phyloP scores from a whole-genome alignment of 352 stramenopile genomes.

The Blastocystis hominis region DNA sequence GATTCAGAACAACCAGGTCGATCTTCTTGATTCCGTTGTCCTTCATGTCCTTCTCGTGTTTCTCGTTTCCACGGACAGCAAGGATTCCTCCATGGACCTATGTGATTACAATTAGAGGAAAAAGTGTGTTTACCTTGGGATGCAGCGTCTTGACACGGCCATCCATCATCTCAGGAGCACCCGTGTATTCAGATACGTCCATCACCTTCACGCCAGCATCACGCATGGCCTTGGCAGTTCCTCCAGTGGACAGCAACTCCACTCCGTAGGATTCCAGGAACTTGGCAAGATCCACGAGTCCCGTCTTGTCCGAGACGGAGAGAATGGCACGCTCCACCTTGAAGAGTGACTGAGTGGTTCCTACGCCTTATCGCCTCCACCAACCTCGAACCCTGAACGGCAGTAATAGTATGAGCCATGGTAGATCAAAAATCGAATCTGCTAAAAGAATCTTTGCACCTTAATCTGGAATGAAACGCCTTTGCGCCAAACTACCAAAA shows the following conservation, averaged over 20 bases:
- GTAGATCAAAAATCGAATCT: not conserved
- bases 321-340: slow-evolving; percentile 85
- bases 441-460: not conserved
- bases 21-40: slow-evolving; percentile 86
- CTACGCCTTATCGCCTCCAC: not conserved
- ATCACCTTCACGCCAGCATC: slow-evolving; percentile 83
- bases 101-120: not conserved
- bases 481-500: not conserved
- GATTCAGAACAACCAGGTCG: slow-evolving; percentile 96
- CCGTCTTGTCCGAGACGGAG: slow-evolving; percentile 96
- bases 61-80: slow-evolving; percentile 85
- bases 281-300: slow-evolving; percentile 87
- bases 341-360: slow-evolving; percentile 28
- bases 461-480: not conserved
- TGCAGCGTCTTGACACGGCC: slow-evolving; percentile 98
- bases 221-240: slow-evolving; percentile 87
- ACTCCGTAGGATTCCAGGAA: slow-evolving; percentile 82
- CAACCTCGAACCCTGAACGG: slow-evolving; percentile 35
- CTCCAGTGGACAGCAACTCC: slow-evolving; percentile 92
- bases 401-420: slow-evolving; percentile 52
- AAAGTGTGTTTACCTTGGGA: slow-evolving; percentile 72
- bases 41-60: slow-evolving; percentile 90
- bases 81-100: slow-evolving; percentile 90
- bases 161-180: slow-evolving; percentile 93
- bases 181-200: slow-evolving; percentile 93